Evolutionary conservation across 2,329 filamentous ascomycete species (phyloP), one percentile per base, ranked within the genome.

Genomic region (Ampelomyces quisqualis): DNA sequence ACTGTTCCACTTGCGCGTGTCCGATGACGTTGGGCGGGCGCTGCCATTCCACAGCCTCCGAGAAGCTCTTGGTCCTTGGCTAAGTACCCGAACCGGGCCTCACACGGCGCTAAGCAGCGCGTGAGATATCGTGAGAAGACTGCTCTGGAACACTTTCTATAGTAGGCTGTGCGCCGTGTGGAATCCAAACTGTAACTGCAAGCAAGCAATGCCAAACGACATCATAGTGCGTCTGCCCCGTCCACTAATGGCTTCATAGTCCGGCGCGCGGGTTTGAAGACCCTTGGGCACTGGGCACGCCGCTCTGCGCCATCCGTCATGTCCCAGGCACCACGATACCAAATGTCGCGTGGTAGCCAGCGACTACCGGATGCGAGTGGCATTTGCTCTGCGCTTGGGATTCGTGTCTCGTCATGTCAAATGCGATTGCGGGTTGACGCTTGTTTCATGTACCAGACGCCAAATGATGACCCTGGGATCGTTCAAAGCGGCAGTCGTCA

Each of bases 11-110:
- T 38, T 14, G 34, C 38, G 28, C n/a, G 10, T 23, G 40, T 34
- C 45, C 51, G 53, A 57, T 63, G 58, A 64, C 57, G 58, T 60
- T 57, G 29, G 34, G 38, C 40, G 24, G 38, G 36, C 27, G 26
- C 23, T 37, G 33, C 39, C 47, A 47, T 33, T 36, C 38, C 47
- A 44, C 45, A 44, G 29, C 41, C 52, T 46, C 34, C 40, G 39
- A 30, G 38, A 38, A 29, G 14, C 27, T 29, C 26, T 40, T 39
- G 39, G 36, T 24, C 31, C 30, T 38, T 40, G 43, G 45, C 43
- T 33, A 29, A 40, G 42, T 22, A 15, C 35, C 34, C 42, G 14
- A 32, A 15, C 24, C 40, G 18, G 36, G 34, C 29, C 38, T 36
- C 39, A 40, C 29, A 39, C 8, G 9, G 19, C 8, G 36, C 40